Percentiles rank a stretch among this genome's conserved stretches.
Conservation (phyloP, 805 yeast species). For the Cyberlindnera euphorbiiphila region DNA sequence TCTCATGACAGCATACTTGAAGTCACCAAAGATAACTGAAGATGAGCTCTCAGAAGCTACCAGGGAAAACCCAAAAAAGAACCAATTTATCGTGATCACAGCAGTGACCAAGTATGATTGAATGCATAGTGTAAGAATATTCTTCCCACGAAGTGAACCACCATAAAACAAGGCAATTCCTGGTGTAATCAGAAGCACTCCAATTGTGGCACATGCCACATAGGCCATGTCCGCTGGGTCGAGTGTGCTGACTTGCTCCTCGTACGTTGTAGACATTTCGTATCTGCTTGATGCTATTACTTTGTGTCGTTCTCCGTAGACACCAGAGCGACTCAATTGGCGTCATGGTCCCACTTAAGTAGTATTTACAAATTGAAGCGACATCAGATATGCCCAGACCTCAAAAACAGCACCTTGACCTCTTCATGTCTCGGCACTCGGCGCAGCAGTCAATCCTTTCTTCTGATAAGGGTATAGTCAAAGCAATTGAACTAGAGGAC, state of each 20-base stretch:
- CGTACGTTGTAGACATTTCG: constrained; percentile 15
- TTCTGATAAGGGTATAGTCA: no score
- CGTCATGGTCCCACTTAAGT: no score
- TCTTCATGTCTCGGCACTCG: no score
- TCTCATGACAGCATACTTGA: constrained; percentile 74
- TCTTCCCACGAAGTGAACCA: constrained; percentile 60
- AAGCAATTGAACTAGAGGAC: no score
- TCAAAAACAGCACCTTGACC: no score
- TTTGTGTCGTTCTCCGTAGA: no score
- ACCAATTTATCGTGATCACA: constrained; percentile 84
- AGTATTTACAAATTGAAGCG: no score
- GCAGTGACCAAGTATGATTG: constrained; percentile 68
- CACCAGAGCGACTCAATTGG: no score
- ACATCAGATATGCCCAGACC: no score
- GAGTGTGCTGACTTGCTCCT: constrained; percentile 36
- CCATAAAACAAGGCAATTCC: constrained; percentile 91
- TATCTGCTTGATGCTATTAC: background rate
- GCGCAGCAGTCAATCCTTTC: no score
- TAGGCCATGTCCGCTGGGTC: constrained; percentile 47
- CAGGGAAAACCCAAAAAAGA: constrained; percentile 92
- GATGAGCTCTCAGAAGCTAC: constrained; percentile 72
- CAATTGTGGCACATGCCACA: constrained; percentile 30
- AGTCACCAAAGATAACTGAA: constrained; percentile 78
- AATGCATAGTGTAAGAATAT: constrained; percentile 75
- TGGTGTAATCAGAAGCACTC: constrained; percentile 80